Percentiles rank a stretch among this genome's conserved stretches.
These are phyloP conservation scores for Tolypocladium inflatum DNA, from an alignment of 2,329 filamentous ascomycete genomes.

Conservation along the genomic window DNA sequence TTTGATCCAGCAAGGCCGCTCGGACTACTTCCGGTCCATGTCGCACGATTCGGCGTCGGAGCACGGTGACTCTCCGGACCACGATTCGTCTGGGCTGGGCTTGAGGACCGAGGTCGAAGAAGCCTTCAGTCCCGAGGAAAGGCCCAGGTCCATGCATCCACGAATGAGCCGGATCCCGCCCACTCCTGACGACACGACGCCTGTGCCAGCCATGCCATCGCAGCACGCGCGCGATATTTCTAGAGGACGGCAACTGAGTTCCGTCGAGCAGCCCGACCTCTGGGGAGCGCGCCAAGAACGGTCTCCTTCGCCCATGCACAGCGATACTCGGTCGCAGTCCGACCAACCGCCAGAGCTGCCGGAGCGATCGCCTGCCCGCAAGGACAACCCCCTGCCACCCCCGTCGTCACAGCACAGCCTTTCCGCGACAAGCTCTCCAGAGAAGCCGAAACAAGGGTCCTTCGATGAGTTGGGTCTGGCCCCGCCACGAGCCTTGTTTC, in stretches of 20 bases:
- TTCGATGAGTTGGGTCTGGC: constrained; percentile 42
- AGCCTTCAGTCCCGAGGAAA: constrained; percentile 35
- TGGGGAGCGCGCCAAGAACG: constrained; percentile 49
- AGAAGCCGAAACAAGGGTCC: constrained; percentile 32
- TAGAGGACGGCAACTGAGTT: constrained; percentile 29
- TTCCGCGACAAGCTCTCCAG: constrained; percentile 30
- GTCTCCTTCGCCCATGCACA: constrained; percentile 45
- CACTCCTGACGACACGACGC: constrained; percentile 37
- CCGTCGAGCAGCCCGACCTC: constrained; percentile 28
- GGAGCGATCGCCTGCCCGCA: constrained; percentile 19
- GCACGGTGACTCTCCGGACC: constrained; percentile 17
- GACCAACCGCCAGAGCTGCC: constrained; percentile 14
- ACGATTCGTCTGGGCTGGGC: constrained; percentile 25
- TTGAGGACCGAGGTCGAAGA: constrained; percentile 49
- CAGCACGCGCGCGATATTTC: constrained; percentile 28
- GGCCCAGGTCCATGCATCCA: constrained; percentile 67
- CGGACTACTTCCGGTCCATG: constrained; percentile 71
- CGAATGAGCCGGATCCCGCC: constrained; percentile 56
- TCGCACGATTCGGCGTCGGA: constrained; percentile 53
- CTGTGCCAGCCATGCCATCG: constrained; percentile 34
- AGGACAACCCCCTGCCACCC: constrained; percentile 21
- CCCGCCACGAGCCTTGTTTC: constrained; percentile 39
- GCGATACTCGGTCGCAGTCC: constrained; percentile 20
- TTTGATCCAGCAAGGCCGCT: constrained; percentile 62
- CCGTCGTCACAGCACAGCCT: constrained; percentile 23